Evolutionary conservation across 2,329 filamentous ascomycete genomes (phyloP).

Genomic region (Aureobasidium musti): DNA sequence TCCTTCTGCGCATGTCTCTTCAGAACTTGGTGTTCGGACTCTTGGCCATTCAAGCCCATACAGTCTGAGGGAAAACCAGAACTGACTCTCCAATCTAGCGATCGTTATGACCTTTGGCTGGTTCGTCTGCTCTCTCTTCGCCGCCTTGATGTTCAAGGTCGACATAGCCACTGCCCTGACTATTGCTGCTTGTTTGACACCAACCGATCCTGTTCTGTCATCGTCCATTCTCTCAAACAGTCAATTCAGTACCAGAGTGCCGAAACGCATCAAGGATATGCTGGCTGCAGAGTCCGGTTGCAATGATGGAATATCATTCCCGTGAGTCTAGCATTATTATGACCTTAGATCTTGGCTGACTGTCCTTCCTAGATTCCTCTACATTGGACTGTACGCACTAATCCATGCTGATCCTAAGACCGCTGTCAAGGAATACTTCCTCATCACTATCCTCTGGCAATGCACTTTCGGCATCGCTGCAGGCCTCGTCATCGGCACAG

Average conservation of each 20-base stretch:
- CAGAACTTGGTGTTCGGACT: not conserved
- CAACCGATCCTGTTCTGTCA: conserved; percentile 59
- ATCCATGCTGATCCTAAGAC: conserved; percentile 44
- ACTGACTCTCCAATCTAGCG: conserved; percentile 36
- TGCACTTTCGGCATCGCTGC: conserved; percentile 53
- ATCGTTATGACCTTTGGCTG: conserved; percentile 56
- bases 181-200: conserved; percentile 58
- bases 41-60: not conserved
- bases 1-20: too few species aligned
- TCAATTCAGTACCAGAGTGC: conserved; percentile 56
- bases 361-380: conserved; percentile 48
- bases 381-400: conserved; percentile 53
- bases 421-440: conserved; percentile 55
- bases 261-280: conserved; percentile 54
- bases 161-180: conserved; percentile 52
- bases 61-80: not conserved
- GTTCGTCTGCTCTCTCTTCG: conserved; percentile 52
- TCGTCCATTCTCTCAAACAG: conserved; percentile 57
- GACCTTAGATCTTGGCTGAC: not conserved
- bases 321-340: conserved; percentile 32
- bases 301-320: conserved; percentile 59
- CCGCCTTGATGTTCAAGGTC: conserved; percentile 51
- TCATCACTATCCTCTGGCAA: conserved; percentile 59
- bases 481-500: conserved; percentile 52
- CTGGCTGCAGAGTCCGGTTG: conserved; percentile 58